Percentiles rank a stretch among this genome's conserved stretches.
Conservation (phyloP, 441 rosid species). For the Capsella rubella region DNA sequence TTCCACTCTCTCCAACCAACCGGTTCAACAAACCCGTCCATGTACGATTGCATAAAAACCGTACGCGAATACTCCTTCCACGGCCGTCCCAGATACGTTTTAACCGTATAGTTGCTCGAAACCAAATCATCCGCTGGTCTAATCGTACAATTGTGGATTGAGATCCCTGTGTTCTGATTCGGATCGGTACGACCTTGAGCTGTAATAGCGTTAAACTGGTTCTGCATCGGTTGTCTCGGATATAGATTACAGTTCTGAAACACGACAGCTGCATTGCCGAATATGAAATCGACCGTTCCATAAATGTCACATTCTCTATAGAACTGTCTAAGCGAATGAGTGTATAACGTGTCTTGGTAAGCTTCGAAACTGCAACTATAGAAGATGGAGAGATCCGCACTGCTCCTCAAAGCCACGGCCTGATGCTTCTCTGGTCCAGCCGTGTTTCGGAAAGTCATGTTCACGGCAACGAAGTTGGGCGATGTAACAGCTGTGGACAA, state of each 20-base stretch:
- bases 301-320: slow-evolving; percentile 77
- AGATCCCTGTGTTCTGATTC: slow-evolving; percentile 82
- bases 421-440: slow-evolving; percentile 81
- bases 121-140: slow-evolving; percentile 63
- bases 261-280: slow-evolving; percentile 85
- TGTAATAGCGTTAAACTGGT: slow-evolving; percentile 78
- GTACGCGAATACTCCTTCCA: slow-evolving; percentile 86
- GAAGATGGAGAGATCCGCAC: slow-evolving; percentile 72
- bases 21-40: slow-evolving; percentile 61
- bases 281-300: slow-evolving; percentile 88
- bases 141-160: slow-evolving; percentile 71
- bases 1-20: slow-evolving; percentile 83
- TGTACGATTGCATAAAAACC: slow-evolving; percentile 60
- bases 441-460: slow-evolving; percentile 76
- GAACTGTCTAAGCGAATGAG: slow-evolving; percentile 81
- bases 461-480: slow-evolving; percentile 68
- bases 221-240: slow-evolving; percentile 63
- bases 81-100: slow-evolving; percentile 79
- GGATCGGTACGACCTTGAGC: slow-evolving; percentile 83
- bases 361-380: slow-evolving; percentile 83
- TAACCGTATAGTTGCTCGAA: slow-evolving; percentile 47
- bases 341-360: slow-evolving; percentile 78
- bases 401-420: slow-evolving; percentile 69
- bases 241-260: slow-evolving; percentile 74
- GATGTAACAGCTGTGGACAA: slow-evolving; percentile 57